phyloP scores from a whole-genome alignment of 1,284 basidiomycete genomes.

The Erythrobasidium hasegawianum region DNA sequence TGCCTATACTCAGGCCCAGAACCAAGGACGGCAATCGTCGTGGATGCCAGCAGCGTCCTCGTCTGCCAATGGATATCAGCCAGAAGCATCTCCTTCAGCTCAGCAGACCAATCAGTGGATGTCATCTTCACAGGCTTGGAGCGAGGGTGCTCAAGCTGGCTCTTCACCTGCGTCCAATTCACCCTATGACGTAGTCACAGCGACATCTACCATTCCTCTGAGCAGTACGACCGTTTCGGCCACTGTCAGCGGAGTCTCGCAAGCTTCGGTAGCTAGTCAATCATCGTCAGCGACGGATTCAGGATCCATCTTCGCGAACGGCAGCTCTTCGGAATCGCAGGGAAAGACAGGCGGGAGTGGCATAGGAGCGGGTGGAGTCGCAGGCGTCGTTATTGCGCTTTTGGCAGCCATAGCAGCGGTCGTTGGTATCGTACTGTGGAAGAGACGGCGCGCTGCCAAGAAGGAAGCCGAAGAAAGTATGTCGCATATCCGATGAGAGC shows the following conservation, averaged over 20 bases:
- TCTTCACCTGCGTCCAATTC: too few relatives aligned
- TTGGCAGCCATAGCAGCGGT: conserved; percentile 7
- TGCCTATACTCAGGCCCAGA: too few relatives aligned
- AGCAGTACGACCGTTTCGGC: not conserved
- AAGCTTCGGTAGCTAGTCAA: too few relatives aligned
- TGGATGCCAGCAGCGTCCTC: not conserved
- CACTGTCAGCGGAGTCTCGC: not conserved
- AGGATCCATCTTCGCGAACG: too few relatives aligned
- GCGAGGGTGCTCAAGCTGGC: not conserved
- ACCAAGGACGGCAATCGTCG: not conserved
- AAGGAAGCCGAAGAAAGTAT: not conserved
- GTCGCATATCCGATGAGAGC: too few relatives aligned
- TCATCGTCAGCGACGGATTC: too few relatives aligned
- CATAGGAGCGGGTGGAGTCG: conserved; percentile 7
- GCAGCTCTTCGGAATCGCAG: too few relatives aligned
- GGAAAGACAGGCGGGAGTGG: not conserved
- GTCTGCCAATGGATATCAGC: not conserved
- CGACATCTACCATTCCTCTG: not conserved
- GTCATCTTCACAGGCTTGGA: not conserved
- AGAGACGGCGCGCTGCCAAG: conserved; percentile 2
- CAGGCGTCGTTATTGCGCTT: conserved; percentile 19
- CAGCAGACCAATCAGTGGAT: not conserved
- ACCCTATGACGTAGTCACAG: not conserved
- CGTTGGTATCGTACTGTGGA: not conserved
- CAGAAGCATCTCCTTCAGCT: not conserved